Base-by-base conservation (phyloP, 805 yeast genomes). In the Lachancea mirantina region DNA sequence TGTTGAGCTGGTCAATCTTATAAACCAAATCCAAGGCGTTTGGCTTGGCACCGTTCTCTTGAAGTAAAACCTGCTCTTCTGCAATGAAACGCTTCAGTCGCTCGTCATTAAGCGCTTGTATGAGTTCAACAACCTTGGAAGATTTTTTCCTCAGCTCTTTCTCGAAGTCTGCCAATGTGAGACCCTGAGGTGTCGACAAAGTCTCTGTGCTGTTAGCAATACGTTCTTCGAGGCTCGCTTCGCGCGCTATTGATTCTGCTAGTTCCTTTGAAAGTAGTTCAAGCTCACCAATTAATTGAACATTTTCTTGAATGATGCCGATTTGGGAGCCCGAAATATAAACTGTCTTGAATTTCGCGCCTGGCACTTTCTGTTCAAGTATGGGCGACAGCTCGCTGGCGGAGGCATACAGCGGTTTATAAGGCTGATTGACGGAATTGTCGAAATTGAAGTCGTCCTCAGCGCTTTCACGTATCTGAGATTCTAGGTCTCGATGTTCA, bases 221-320 rank as follows among this genome's bases (percentile, higher is more conserved):
- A 26, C 58, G 64, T 30, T 61, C 60, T 46, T 78, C 87, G 27
- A 82, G 50, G 13, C 62, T 52, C n/a, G 80, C 62, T 50, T 83
- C 94, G 24, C 92, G 61, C 34, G 73, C 70, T 28, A 82, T 78
- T 0, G 88, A 76, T 15, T 73, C 73, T 0, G 87, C 88, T 30
- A 83, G 62, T 47, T 82, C 94, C 16, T 72, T 70, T 1, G 88
- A 77, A 1, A 83, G 78, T 15, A 80, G 47, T 38, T 77, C 79
- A 24, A 83, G 56, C 47, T 82, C 89, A 35, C 70, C 67, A 45
- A 79, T 62, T 23, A 82, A 54, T 16, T 68, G 70, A 30, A 66
- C 66, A 40, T 76, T 79, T 33, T 80, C 74, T 21, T 65, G 71
- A 61, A 81, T 64, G 6, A 80, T 61, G 1, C 77, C 76, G 33